Conservation (phyloP, 163 green algal genomes). For the Trebouxia gelatinosa region DNA sequence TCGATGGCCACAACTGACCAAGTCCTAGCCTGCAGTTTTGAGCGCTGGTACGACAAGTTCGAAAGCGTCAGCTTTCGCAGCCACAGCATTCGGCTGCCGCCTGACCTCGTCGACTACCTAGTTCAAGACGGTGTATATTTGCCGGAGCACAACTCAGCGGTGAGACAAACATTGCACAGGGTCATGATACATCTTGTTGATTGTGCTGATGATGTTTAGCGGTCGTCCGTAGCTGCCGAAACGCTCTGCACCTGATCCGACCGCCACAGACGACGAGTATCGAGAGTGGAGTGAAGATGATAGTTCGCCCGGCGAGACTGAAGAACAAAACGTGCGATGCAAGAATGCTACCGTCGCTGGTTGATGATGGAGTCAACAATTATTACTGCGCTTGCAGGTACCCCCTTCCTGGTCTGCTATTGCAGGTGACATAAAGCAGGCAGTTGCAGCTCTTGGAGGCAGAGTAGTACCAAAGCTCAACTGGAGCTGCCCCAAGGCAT, state of each 20-base stretch:
- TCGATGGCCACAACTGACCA: neutral
- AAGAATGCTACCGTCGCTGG: neutral
- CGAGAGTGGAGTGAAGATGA: slow-evolving; percentile 42
- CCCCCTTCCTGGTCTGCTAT: slow-evolving; percentile 50
- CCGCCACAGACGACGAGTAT: slow-evolving; percentile 31
- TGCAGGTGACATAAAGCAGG: slow-evolving; percentile 40
- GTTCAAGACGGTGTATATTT: slow-evolving; percentile 26
- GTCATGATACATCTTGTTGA: neutral
- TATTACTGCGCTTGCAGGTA: slow-evolving; percentile 31
- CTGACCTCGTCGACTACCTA: slow-evolving; percentile 7
- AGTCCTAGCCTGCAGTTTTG: slow-evolving; percentile 11
- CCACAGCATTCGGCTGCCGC: neutral
- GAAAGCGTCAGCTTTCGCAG: neutral
- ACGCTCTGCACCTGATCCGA: slow-evolving; percentile 1
- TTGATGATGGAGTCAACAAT: neutral
- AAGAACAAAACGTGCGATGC: too few relatives aligned
- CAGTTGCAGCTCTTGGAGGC: slow-evolving; percentile 75
- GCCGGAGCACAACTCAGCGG: slow-evolving; percentile 8
- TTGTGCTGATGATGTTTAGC: too few relatives aligned
- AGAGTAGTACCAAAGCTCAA: slow-evolving; percentile 87
- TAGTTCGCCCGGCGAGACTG: too few relatives aligned
- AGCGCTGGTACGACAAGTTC: neutral
- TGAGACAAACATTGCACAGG: neutral
- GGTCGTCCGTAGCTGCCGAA: slow-evolving; percentile 40
- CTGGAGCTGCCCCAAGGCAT: slow-evolving; percentile 82